Evolutionary conservation across 2,329 filamentous ascomycete species (phyloP).

Genomic region (Atkinsonella hypoxylon): DNA sequence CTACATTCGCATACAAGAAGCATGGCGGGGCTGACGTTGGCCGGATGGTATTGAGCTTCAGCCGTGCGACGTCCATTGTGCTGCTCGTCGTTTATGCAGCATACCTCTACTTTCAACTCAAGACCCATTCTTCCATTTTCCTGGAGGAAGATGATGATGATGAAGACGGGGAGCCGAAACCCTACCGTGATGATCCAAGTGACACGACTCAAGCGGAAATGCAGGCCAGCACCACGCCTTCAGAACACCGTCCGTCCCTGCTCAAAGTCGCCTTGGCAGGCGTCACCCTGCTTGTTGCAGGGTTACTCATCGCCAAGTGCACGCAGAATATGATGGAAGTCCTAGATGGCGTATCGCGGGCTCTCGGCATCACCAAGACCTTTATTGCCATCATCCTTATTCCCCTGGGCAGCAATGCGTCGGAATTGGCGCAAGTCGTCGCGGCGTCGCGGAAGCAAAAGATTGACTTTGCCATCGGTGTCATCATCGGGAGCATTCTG

Average conservation of each 20-base stretch:
- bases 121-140: constrained; percentile 9
- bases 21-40: not conserved
- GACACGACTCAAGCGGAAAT: constrained; percentile 3
- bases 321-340: constrained; percentile 8
- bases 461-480: constrained; percentile 9
- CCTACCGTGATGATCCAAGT: not conserved
- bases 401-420: constrained; percentile 9
- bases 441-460: constrained; percentile 8
- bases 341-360: constrained; percentile 3
- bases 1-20: constrained; percentile 1
- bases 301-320: constrained; percentile 7
- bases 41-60: constrained; percentile 8
- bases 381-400: constrained; percentile 10
- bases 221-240: not conserved
- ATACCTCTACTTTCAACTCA: constrained; percentile 10
- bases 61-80: constrained; percentile 8
- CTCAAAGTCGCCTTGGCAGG: not conserved
- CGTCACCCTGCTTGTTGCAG: constrained; percentile 1
- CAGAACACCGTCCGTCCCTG: constrained; percentile 5
- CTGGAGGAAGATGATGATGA: constrained; percentile 4
- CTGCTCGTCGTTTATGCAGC: constrained; percentile 7
- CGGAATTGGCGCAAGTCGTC: constrained; percentile 9
- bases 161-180: not conserved
- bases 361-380: constrained; percentile 7
- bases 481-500: constrained; percentile 10